Evolutionary conservation across 2,329 filamentous ascomycete species (phyloP), one percentile per base, ranked within the genome.

Genomic region (Stagonosporopsis chrysanthemi): DNA sequence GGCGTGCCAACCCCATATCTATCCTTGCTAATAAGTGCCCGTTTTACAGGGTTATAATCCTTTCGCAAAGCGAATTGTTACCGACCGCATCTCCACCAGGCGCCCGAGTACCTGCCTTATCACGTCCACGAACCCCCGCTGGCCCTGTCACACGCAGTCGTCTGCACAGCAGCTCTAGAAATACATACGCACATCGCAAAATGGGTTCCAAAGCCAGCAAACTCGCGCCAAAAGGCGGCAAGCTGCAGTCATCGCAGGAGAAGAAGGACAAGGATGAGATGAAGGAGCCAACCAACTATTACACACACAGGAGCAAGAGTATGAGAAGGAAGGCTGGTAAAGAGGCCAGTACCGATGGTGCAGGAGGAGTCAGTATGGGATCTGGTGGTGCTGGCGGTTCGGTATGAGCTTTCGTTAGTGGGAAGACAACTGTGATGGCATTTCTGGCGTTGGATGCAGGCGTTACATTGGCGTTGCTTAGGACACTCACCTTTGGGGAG

Each of bases 231-330:
- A 39, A 58, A 14, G 46, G 57, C 22, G 67, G 64, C 57, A 67
- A 69, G 45, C 53, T 69, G 11, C 65, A 69, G 28, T 64, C 66
- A 14, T 60, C 62, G 5, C 46, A 51, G 22, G 51, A 66, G 4
- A 67, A 66, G 38, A 57, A 62, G 15, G 72, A 75, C 44, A 75
- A 73, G 36, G 71, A 57, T n/a, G 64, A 75, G 45, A 72, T 75
- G 71, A 69, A 72, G 56, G 72, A 75, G 38, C 72, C 72, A 2
- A 44, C 54, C 12, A 74, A 74, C 35, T 75, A 75, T 60, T 75
- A 75, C 58, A 57, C 66, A 35, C 65, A 68, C 33, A 65, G 72
- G 2, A 73, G 70, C 33, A 74, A 74, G 63, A 71, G 67, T 24
- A 72, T 72, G 69, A 58, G 72, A 6, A 53, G 65, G 48, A 75